Base-by-base conservation (phyloP, 441 rosid species). In the Corymbia citriodora region DNA sequence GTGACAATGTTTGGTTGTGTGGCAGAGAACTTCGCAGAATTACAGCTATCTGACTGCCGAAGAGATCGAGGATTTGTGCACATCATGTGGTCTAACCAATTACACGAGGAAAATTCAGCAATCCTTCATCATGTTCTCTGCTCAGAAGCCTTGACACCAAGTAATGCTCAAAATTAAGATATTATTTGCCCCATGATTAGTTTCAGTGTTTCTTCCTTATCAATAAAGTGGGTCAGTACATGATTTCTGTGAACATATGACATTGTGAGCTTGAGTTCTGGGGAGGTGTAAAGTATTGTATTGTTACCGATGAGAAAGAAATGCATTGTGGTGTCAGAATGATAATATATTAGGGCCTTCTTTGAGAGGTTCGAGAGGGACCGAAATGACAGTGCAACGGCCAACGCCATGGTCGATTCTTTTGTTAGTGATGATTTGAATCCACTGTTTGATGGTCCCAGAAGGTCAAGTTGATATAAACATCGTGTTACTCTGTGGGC, bases 121-220 rank as follows among this genome's bases (percentile, higher is more conserved):
- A 90, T 91, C 95, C 45, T 98, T 97, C 94, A 97, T 98, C 83
- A 96, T 97, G 98, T 98, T 96, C 94, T 93, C 98, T 70, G 99
- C 99, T 90, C 95, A 96, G 93, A 97, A 97, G 93, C 98, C 98
- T 57, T 97, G 95, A 93, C 91, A 90, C 87, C 81, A 88, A 90
- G 72, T 88, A 89, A 88, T 70, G 55, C 40, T 89, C 89, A 82
- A n/a, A 59, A 87, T 83, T 87, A 86, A 91, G 87, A 45, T 90
- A 89, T 65, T 88, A 50, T 89, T 87, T 82, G 70, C 82, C 87
- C 88, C 89, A 61, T 89, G 55, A 63, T 88, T 79, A 91, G 61
- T 87, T 90, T 70, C 55, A n/a, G 29, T 50, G 85, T 70, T 91
- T 86, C 50, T 86, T 88, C 88, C 55, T 89, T 52, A 63, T 90